phyloP scores from a whole-genome alignment of 768 basidiomycete genomes.

The Gymnopilus junonius region DNA sequence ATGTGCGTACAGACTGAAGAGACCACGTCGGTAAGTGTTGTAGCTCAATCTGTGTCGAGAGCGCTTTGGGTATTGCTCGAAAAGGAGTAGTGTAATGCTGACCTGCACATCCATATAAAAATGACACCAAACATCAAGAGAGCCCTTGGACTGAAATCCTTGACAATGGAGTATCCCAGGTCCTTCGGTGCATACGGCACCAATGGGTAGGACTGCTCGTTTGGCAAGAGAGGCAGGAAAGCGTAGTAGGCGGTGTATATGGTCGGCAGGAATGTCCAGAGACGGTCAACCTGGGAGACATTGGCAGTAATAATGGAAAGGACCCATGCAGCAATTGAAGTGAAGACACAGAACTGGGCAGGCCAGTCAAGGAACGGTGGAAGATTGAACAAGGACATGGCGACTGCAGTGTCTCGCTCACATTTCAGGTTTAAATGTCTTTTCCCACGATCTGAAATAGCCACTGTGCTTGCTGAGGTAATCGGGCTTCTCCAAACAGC shows the following conservation, averaged over 20 bases:
- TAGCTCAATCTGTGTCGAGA: conserved; percentile 45
- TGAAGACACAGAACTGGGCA: conserved; percentile 57
- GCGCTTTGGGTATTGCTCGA: conserved; percentile 9
- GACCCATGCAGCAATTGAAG: conserved; percentile 55
- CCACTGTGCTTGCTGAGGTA: background rate
- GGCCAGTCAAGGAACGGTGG: conserved; percentile 62
- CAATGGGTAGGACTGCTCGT: conserved; percentile 43
- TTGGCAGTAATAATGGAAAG: conserved; percentile 74
- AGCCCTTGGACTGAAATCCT: conserved; percentile 70
- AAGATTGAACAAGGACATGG: conserved; percentile 32
- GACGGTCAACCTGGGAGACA: conserved; percentile 85
- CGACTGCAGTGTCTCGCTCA: background rate
- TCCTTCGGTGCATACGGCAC: conserved; percentile 61
- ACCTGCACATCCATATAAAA: conserved; percentile 71
- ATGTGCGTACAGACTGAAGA: conserved; percentile 75
- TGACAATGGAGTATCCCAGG: conserved; percentile 41
- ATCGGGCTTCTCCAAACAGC: background rate
- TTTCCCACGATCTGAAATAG: conserved; percentile 3
- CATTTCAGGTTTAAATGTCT: background rate
- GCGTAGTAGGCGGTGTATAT: conserved; percentile 86
- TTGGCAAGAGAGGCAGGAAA: conserved; percentile 65
- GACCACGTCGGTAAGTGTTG: conserved; percentile 83
- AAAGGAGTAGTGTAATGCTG: conserved; percentile 7
- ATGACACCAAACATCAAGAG: conserved; percentile 75
- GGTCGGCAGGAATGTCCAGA: conserved; percentile 81